Evolutionary conservation across 208 protist species (phyloP), one percentile per base, ranked within the genome.

Genomic region (Leishmania arabica): DNA sequence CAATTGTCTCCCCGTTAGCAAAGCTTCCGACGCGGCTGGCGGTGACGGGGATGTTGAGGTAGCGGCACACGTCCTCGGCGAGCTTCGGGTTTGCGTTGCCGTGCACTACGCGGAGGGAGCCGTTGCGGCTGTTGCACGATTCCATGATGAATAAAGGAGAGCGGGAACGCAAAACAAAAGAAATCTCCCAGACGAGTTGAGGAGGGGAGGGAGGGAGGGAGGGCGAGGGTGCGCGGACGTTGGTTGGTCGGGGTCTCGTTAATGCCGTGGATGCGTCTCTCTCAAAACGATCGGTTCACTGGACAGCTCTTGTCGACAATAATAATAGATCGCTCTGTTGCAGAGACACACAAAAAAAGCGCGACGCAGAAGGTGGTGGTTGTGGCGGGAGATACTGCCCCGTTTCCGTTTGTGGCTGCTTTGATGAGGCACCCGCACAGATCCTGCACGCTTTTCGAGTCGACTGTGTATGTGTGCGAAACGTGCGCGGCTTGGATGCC

Each of bases 1-100:
- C 88, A 84, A 93, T 93, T 15, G 88, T 96, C 86, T 98, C 93
- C 72, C 95, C 95, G 83, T 98, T 98, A 27, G 95, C 93, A 79
- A 98, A 98, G 58, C 84, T 74, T 27, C 92, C 92, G 53, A 98
- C 95, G 31, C 85, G 90, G 77, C 90, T 91, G 31, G 78, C 84
- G 62, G 91, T 97, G 53, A 93, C 76, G 24, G 90, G 90, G 58
- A 97, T 97, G 62, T 86, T 84, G 17, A 98, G 89, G 54, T 88
- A 90, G 54, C 85, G 71, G 81, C 91, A 95, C 54, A 98, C 90
- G 56, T 92, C 93, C 76, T 94, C 83, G 45, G 94, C 95, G 9
- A 98, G 86, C 78, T 95, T 91, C 8, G 95, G 95, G 82, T 98
- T 97, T 17, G 90, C 89, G 84, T 95, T 97, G 31, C 95, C 95